Percentiles rank a stretch among this genome's conserved stretches.
phyloP scores from a whole-genome alignment of 768 basidiomycete species.

The Pluteus cervinus region DNA sequence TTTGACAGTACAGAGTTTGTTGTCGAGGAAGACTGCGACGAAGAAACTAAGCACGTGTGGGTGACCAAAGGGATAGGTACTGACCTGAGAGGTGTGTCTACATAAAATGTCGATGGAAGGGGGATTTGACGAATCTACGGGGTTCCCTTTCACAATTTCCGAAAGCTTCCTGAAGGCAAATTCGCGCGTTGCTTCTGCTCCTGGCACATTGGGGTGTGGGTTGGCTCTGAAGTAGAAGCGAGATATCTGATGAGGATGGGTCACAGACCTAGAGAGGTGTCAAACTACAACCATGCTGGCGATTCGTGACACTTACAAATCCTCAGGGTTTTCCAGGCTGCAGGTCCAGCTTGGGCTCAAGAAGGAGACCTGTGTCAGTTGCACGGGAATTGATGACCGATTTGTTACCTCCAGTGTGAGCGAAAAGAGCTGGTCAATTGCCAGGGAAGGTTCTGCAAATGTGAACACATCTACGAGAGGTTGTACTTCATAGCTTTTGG shows the following conservation, averaged over 20 bases:
- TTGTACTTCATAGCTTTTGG: conserved; percentile 51
- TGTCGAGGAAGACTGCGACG: no score
- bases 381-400: conserved; percentile 31
- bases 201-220: conserved; percentile 28
- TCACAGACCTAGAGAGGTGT: conserved; percentile 24
- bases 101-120: conserved; percentile 51
- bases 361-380: conserved; percentile 52
- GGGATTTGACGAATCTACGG: conserved; percentile 33
- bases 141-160: conserved; percentile 42
- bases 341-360: conserved; percentile 70
- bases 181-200: conserved; percentile 34
- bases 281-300: conserved; percentile 6
- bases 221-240: conserved; percentile 37
- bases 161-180: conserved; percentile 50
- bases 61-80: no score
- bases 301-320: conserved; percentile 34
- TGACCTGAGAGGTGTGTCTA: conserved; percentile 41
- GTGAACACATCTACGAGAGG: conserved; percentile 52
- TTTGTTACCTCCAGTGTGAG: conserved; percentile 53
- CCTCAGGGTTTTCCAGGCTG: conserved; percentile 21
- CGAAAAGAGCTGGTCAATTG: conserved; percentile 41
- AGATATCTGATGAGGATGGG: conserved; percentile 44
- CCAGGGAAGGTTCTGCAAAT: conserved; percentile 43
- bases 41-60: no score
- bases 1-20: no score